Base-by-base conservation (phyloP, 139 green algal genomes). In the Tetraselmis chui region DNA sequence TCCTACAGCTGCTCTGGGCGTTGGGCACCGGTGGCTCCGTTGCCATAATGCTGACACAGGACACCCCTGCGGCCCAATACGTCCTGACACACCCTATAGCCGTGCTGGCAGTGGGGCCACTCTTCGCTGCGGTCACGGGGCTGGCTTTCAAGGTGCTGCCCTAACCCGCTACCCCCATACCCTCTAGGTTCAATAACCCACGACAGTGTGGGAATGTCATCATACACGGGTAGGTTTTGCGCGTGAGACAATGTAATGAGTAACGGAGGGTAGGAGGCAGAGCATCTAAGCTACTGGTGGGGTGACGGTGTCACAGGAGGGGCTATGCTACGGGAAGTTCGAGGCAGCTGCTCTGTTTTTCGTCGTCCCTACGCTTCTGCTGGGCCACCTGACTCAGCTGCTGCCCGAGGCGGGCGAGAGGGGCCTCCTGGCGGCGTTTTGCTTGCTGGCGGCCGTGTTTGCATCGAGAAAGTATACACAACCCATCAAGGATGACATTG, bases 401-500 rank as follows among this genome's bases (percentile, higher is more conserved):
- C 2, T 87, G 30, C 80, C 83, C 1, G 74, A 76, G 29, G 28
- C 24, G 0, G 85, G 59, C 0, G 79, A 93, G 86, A 59, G 45
- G 1, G 79, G 5, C 11, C 79, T 93, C 78, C 83, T 90, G 75
- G 83, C 82, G 2, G 81, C 78, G 0, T 87, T 90, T 32, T 79
- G 83, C 0, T 59, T 75, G 0, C 74, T 91, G 28, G 85, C 91
- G 1, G 32, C 59, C 0, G 58, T 97, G 1, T 97, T 98, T 87
- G 96, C 93, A 2, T 88, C 29, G 0, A 88, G 94, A 31, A 98
- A 98, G 88, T 98, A 92, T 75, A 95, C 89, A 0, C 96, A 99
- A 81, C 81, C 88, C 0, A 80, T 98, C 78, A 95, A 96, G 84
- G 96, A 98, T 59, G 96, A 99, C 83, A 95, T 99, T 25, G 96